Evolutionary conservation across 2,329 filamentous ascomycete species (phyloP).

Genomic region (Aspergillus aculeatinus): DNA sequence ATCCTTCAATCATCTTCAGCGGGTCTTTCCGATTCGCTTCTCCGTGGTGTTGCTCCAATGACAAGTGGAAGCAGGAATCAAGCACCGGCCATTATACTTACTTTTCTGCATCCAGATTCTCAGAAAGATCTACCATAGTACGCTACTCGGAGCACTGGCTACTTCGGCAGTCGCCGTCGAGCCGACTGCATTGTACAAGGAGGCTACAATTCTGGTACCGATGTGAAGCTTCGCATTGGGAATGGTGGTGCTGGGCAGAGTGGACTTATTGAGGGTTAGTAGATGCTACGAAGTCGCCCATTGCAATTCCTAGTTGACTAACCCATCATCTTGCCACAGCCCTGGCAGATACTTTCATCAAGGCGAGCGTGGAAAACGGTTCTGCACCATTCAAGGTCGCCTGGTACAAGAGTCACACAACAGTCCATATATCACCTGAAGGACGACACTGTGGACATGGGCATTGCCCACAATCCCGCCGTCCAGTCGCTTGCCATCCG

Average conservation of each 20-base stretch:
- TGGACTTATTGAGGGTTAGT: constrained; percentile 27
- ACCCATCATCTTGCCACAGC: constrained; percentile 16
- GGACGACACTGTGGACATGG: constrained; percentile 42
- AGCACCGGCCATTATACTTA: too few relatives aligned
- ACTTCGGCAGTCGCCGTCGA: not conserved
- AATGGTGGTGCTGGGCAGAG: constrained; percentile 37
- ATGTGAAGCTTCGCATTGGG: constrained; percentile 29
- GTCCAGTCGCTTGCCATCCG: constrained; percentile 48
- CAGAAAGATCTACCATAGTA: too few relatives aligned
- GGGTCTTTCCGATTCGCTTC: too few relatives aligned
- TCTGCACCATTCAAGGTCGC: constrained; percentile 42
- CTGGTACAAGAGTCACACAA: constrained; percentile 50
- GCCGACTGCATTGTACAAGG: constrained; percentile 9
- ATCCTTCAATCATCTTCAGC: too few relatives aligned
- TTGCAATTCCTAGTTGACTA: not conserved
- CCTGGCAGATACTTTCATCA: constrained; percentile 41
- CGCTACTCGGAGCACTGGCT: too few relatives aligned
- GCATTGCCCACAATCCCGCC: constrained; percentile 47
- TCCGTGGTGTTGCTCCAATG: too few relatives aligned
- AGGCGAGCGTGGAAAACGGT: constrained; percentile 30
- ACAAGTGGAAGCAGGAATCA: too few relatives aligned
- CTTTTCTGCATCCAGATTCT: too few relatives aligned
- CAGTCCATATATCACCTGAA: constrained; percentile 48
- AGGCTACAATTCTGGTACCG: constrained; percentile 2
- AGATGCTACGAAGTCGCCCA: too few relatives aligned